Base-by-base conservation (phyloP, 2,329 filamentous ascomycete species). In the Chalaropsis ovoidea region DNA sequence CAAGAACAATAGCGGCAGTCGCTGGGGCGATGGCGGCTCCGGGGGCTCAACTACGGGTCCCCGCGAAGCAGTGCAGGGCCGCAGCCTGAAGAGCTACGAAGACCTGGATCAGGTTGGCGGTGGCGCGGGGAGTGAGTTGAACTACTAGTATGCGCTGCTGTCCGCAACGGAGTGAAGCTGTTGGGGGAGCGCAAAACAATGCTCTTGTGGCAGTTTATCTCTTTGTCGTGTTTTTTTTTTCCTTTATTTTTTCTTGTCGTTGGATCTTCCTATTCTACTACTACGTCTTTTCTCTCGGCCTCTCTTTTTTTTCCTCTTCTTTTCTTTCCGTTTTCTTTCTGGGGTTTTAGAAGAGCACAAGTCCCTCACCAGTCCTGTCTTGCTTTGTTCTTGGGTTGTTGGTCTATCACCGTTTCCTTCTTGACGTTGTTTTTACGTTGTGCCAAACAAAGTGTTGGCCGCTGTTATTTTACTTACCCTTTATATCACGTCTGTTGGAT, bases 31-130 rank as follows among this genome's bases (percentile, higher is more conserved):
- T 69, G 87, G 87, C 31, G 80, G 80, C 2, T 88, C 89, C 61
- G 87, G 88, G 47, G 87, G 83, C 27, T 85, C 87, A 42, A 86
- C 88, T 1, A 87, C 92, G 68, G 92, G 91, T 0, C 93, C 94
- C 22, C 84, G 89, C 22, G 92, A 97, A 76, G 93, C 94, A 11
- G 91, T 95, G 0, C 90, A 95, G 70, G 94, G 94, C 4, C 85
- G 94, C 66, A 96, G 89, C 68, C 78, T 99, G 69, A 96, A 95
- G 81, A 96, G 90, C 75, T 99, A 99, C 73, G 95, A 99, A 75
- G 94, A 99, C 73, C 79, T 99, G 27, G 94, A 99, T 77, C 93
- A 95, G 58, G 87, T 88, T 67, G 85, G 85, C 45, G 84, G 86
- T 15, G 80, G 83, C 43, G 89, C 87, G 49, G 85, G 87, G 49